Evolutionary conservation across 441 rosid genomes (phyloP), one percentile per base, ranked within the genome.

Genomic region (Arabidopsis lyrata): DNA sequence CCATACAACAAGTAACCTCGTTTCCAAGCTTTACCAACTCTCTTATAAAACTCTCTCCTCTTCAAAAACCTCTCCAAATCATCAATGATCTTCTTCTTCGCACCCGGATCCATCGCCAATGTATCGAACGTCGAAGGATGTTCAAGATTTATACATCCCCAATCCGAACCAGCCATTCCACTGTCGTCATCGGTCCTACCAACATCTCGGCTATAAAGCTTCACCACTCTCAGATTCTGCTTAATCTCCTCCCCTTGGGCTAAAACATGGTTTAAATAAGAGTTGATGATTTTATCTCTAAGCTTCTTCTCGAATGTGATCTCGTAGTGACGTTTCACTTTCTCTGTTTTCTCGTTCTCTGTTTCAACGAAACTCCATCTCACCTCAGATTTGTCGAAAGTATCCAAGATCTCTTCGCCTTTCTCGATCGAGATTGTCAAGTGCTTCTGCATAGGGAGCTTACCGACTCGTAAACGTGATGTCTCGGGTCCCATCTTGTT

Each of bases 21-120:
- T 47, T 87, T 87, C 89, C 89, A 85, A 2, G 80, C 85, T 68
- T 84, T 87, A 9, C 92, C 92, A 52, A 86, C 82, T 75, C 77
- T 84, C 68, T 73, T 87, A 34, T 86, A 86, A 61, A 80, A 84
- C 66, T 82, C 82, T 63, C 60, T 87, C 1, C 85, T 84, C 3
- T 32, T 71, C 2, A 81, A 63, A 35, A 87, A 87, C 56, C 78
- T 70, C 12, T 84, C 77, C 10, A 87, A 74, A 55, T 87, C 89
- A 47, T 68, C 80, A 0, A 80, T 5, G 5, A 84, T 67, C 41
- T 16, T 59, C 68, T 66, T 48, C 78, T 83, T 86, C 11, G 75
- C 32, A 9, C 55, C 53, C 0, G 83, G 86, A 61, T 83, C 92
- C 85, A 87, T 81, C 5, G 86, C 89, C 11, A 85, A 49, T 0